Evolutionary conservation across 129 eudicot genomes (phyloP), one percentile per base, ranked within the genome.

Genomic region (Calendula officinalis): DNA sequence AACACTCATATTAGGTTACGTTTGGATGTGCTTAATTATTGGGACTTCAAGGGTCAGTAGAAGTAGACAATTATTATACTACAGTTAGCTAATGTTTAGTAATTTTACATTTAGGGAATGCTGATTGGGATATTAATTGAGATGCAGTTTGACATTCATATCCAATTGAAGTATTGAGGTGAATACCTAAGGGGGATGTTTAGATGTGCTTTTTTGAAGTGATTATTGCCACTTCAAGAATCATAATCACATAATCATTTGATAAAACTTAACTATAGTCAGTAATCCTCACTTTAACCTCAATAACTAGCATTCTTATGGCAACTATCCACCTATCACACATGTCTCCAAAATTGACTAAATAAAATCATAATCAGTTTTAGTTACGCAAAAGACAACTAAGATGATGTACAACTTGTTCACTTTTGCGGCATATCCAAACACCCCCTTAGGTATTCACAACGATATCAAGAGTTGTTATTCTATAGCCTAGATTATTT

Each of bases 381-480:
- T 35, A 44, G 42, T n/a, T n/a, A 34, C 35, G 47, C 36, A 8
- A 59, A 16, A 46, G 56, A 43, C n/a, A 42, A 60, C 36, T 22
- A 61, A 17, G 43, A 10, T 43, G 53, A 61, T 48, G 7, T 61
- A 30, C 68, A 12, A 22, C 15, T 7, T 45, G 68, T 43, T 30
- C 43, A 57, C 45, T 22, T 22, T 22, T 22, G 30, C 30, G 2
- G 30, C 30, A 22, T 2, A 22, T 22, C 30, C 2, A 22, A 22
- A 22, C 30, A 22, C 30, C 30, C 30, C 30, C 30, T 22, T 22
- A 22, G 30, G 30, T 22, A 22, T 22, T 22, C 34, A 33, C 34
- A 34, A 16, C 1, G 3, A 2, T 37, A 11, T 3, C 41, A 17
- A 41, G 11, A 51, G 52, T 30, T 10, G 1, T 60, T 42, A 40